phyloP scores from a whole-genome alignment of 129 eudicot genomes.

The Silybum marianum region DNA sequence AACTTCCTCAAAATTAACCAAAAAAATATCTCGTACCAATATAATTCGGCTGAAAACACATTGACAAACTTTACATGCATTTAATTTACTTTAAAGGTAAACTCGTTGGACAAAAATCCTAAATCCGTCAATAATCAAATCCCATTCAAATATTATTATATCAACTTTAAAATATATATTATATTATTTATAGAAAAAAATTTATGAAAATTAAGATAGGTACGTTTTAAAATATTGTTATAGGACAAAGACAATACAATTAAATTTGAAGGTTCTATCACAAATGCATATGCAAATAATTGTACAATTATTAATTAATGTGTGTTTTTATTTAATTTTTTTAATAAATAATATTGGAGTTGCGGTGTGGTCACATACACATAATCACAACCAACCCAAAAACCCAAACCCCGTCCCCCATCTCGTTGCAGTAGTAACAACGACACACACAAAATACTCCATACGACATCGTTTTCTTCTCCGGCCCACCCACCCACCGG shows the following conservation, averaged over 20 bases:
- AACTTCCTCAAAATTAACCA: no score
- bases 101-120: no score
- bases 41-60: no score
- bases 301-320: slow-evolving; percentile 27
- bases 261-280: slow-evolving; percentile 33
- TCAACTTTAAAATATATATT: no score
- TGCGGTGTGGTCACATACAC: slow-evolving; percentile 15
- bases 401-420: background rate
- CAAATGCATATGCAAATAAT: slow-evolving; percentile 44
- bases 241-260: slow-evolving; percentile 39
- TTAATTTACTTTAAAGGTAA: no score
- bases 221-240: background rate
- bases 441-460: slow-evolving; percentile 24
- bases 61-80: no score
- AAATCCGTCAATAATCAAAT: no score
- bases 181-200: no score
- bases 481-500: slow-evolving; percentile 12
- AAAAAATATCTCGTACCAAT: no score
- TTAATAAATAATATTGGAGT: background rate
- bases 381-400: slow-evolving; percentile 8
- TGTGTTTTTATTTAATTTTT: background rate
- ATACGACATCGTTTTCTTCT: slow-evolving; percentile 46
- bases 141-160: no score
- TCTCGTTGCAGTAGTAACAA: slow-evolving; percentile 19
- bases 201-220: background rate